These are phyloP conservation scores for Termitomyces titanicus DNA, from an alignment of 768 basidiomycete species.

Conservation along the genomic window DNA sequence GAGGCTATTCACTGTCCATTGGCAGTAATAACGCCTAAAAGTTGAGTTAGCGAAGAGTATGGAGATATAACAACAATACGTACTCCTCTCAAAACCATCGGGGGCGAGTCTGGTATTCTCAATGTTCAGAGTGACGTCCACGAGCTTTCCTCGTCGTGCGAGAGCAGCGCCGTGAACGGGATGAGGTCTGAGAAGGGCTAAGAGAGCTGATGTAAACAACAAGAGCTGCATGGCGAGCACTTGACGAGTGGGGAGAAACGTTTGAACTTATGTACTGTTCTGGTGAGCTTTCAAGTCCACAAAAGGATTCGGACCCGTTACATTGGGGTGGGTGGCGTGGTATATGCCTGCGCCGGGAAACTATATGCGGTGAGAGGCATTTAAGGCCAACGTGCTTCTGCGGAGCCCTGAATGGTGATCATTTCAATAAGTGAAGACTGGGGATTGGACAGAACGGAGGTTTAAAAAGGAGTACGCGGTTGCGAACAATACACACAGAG, in stretches of 20 bases:
- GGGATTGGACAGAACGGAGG: slow-evolving; percentile 6
- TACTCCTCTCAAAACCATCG: slow-evolving; percentile 20
- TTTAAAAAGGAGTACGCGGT: not conserved
- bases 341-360: not conserved
- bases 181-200: slow-evolving; percentile 8
- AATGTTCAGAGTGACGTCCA: slow-evolving; percentile 15
- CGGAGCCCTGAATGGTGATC: not conserved
- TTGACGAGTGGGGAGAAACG: not conserved
- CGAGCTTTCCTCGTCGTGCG: not conserved
- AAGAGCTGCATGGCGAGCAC: slow-evolving; percentile 12
- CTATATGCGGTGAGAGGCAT: slow-evolving; percentile 1
- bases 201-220: slow-evolving; percentile 4
- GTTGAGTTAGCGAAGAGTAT: not conserved
- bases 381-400: not conserved
- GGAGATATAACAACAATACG: not conserved
- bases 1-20: slow-evolving; percentile 8
- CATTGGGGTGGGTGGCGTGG: not conserved
- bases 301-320: slow-evolving; percentile 7
- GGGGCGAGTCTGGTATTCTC: slow-evolving; percentile 17
- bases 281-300: not conserved
- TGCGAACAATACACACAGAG: not conserved
- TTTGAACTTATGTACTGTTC: slow-evolving; percentile 8
- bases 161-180: slow-evolving; percentile 1
- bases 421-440: slow-evolving; percentile 6
- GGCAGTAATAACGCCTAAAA: slow-evolving; percentile 3